Base-by-base conservation (phyloP, 768 basidiomycete species). In the Pseudohyphozyma bogoriensis region DNA sequence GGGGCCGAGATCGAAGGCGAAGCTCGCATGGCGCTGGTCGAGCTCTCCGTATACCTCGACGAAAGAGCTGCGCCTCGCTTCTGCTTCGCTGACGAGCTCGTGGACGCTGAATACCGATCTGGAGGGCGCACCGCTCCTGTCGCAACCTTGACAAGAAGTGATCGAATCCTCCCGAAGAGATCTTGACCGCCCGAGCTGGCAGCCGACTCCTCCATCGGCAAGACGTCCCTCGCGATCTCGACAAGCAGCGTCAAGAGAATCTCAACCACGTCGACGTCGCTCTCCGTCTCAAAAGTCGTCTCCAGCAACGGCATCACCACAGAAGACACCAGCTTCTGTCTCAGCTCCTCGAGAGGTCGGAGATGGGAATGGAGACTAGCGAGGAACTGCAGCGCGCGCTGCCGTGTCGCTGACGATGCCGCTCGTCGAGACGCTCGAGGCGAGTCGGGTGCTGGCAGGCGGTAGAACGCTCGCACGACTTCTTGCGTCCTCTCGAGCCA, bases 301-400 rank as follows among this genome's bases (percentile, higher is more conserved):
- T 76, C 75, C 22, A 75, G 59, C 35, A 76, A 68, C 3, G 74
- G 75, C 31, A 76, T 65, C 47, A 77, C 61, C 40, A 74, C 71
- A 28, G 64, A 42, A 22, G 69, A 66, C 37, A 76, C 70, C 3
- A 76, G 66, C 40, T 68, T 64, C 2, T 61, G 55, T 18, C 75
- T 65, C 5, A 69, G 62, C 15, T 59, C 67, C 22, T 67, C 58
- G 36, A 74, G 60, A 22, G 70, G 72, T 28, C 73, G 70, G 22
- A 74, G 69, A 55, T 71, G 71, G 13, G 51, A 54, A 55, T 74
- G 75, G 0, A 76, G 66, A 16, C 72, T 66, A 2, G 61, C 36
- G 44, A 68, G 35, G 37, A 65, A 37, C n/a, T 55, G 44, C 15
- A 66, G 35, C 24, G 61, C 57, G 4, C 74, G 58, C 2, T 59